phyloP scores from a whole-genome alignment of 805 yeast genomes.

The Komagataella populi region DNA sequence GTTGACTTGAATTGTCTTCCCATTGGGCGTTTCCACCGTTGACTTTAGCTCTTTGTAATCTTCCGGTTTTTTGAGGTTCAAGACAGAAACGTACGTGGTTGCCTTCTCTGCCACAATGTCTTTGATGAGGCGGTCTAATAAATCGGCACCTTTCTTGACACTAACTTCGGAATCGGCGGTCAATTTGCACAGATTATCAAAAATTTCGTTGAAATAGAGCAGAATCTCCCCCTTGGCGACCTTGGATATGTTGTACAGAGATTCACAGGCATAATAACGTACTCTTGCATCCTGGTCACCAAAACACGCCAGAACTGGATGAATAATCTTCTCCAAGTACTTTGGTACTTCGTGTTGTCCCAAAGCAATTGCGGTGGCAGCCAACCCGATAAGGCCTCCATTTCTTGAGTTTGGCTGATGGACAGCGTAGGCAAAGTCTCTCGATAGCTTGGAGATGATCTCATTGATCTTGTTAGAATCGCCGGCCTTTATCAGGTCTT shows the following conservation, averaged over 20 bases:
- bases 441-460: conserved; percentile 61
- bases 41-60: conserved; percentile 14
- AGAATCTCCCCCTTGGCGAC: conserved; percentile 93
- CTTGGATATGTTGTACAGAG: conserved; percentile 88
- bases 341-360: conserved; percentile 75
- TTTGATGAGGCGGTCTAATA: conserved; percentile 78
- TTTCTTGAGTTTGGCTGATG: conserved; percentile 82
- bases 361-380: conserved; percentile 89
- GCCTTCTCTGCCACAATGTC: conserved; percentile 95
- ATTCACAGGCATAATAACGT: conserved; percentile 92
- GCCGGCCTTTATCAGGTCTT: conserved; percentile 47
- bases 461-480: conserved; percentile 46
- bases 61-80: conserved; percentile 27
- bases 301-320: conserved; percentile 89
- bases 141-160: conserved; percentile 91
- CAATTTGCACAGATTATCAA: conserved; percentile 80
- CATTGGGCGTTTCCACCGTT: conserved; percentile 34
- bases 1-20: conserved; percentile 46
- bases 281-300: conserved; percentile 97
- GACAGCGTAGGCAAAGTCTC: conserved; percentile 69
- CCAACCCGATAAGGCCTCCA: conserved; percentile 92
- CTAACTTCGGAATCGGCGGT: conserved; percentile 86
- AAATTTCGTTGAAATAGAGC: conserved; percentile 84
- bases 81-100: conserved; percentile 67
- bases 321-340: conserved; percentile 74